Evolutionary conservation across 257 asterid species (phyloP), one percentile per base, ranked within the genome.

Genomic region (Petunia axillaris): DNA sequence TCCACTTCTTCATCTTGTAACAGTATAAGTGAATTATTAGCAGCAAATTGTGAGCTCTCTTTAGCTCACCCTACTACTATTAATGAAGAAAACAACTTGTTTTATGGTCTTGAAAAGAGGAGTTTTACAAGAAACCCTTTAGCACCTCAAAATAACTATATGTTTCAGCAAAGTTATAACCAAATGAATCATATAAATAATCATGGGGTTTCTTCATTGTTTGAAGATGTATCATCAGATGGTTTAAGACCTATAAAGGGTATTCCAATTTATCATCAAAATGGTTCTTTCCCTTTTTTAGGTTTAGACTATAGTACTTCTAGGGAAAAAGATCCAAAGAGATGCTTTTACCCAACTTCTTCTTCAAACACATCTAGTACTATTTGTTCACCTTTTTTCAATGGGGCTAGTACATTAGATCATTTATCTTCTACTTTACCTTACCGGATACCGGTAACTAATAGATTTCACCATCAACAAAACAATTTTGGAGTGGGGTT

Each of bases 241-340:
- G 13, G 48, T 64, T 38, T 39, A 40, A 64, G 25, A 10, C 70
- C 81, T 59, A 77, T 77, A 44, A 77, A 87, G 76, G 90, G 90
- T 54, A 81, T 87, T n/a, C 90, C 90, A 2, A 86, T 87, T 15
- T 87, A 87, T 76, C 87, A 71, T 71, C 77, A 73, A 87, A 63
- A 85, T 78, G 85, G 87, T 41, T 46, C 85, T 8, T 84, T 84
- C 48, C 82, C 90, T 5, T 86, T 86, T 79, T 78, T 81, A 57
- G 83, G 82, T 55, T 52, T 83, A 50, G 86, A 25, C 25, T 25
- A 85, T 76, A 79, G 76, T 63, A 41, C 39, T 25, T 41, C 83
- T 25, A 79, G 84, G 50, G 87, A 86, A 35, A 85, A 85, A 50
- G 89, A 87, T 83, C 90, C 88, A 37, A 87, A 83, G 83, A 83